Conservation (phyloP, 257 asterid species). For the Penstemon davidsonii region DNA sequence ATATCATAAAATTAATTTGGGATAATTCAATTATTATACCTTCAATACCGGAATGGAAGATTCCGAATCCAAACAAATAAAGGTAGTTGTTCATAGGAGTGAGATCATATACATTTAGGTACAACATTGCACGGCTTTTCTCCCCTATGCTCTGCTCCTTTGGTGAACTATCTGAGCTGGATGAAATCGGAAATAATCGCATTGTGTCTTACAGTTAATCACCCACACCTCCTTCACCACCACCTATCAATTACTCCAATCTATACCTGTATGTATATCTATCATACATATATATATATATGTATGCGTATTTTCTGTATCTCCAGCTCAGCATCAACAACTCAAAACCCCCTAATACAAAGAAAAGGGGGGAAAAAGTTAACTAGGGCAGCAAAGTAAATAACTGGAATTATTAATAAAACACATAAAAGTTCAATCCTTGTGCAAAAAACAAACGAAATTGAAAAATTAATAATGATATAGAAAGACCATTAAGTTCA, state of each 20-base stretch:
- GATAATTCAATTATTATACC: conserved; percentile 44
- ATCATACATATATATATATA: background rate
- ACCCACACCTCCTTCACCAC: conserved; percentile 28
- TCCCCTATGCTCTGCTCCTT: conserved; percentile 45
- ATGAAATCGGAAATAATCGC: conserved; percentile 64
- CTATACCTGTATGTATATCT: too few species aligned
- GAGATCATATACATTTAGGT: conserved; percentile 80
- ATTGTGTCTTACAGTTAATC: conserved; percentile 36
- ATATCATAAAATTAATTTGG: conserved; percentile 3
- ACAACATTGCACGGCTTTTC: conserved; percentile 53
- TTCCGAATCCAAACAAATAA: conserved; percentile 84
- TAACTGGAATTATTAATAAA: conserved; percentile 25
- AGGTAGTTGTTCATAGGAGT: conserved; percentile 77
- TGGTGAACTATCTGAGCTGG: conserved; percentile 52
- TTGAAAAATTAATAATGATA: conserved; percentile 5
- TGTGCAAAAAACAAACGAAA: background rate
- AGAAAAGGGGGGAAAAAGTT: conserved; percentile 9
- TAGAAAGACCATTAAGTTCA: background rate
- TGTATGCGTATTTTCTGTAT: conserved; percentile 17
- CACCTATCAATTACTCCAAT: conserved; percentile 26
- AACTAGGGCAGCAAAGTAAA: conserved; percentile 16
- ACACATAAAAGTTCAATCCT: conserved; percentile 9
- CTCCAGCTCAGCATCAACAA: conserved; percentile 28
- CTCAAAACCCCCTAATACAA: conserved; percentile 22
- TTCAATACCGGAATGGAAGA: conserved; percentile 90